Conservation (phyloP, 2,329 filamentous ascomycete genomes). For the Clarireedia monteithiana region DNA sequence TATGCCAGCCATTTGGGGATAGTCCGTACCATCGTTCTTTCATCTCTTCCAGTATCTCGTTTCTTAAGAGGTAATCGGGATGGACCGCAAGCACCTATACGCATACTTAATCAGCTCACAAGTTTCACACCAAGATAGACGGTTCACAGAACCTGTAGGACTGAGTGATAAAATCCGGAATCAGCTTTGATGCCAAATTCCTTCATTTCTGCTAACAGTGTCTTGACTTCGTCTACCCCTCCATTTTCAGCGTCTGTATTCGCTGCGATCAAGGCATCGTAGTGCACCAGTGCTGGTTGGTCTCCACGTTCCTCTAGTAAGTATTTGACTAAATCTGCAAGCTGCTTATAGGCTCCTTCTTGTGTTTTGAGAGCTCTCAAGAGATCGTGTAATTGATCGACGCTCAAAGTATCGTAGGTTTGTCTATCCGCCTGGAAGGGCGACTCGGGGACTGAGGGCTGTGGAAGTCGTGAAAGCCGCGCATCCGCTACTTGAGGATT, state of each 20-base stretch:
- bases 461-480: background rate
- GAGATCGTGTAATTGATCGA: slow-evolving; percentile 37
- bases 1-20: slow-evolving; percentile 53
- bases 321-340: slow-evolving; percentile 44
- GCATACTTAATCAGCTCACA: background rate
- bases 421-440: background rate
- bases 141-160: slow-evolving; percentile 49
- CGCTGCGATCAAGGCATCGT: slow-evolving; percentile 66
- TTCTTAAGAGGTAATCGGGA: slow-evolving; percentile 72
- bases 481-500: background rate
- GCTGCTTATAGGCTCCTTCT: slow-evolving; percentile 32
- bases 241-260: slow-evolving; percentile 59
- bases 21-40: slow-evolving; percentile 62
- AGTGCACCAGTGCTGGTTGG: slow-evolving; percentile 51
- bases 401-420: background rate
- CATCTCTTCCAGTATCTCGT: slow-evolving; percentile 66
- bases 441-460: too few relatives aligned
- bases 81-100: slow-evolving; percentile 65
- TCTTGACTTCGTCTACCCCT: slow-evolving; percentile 53
- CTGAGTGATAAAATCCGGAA: slow-evolving; percentile 60
- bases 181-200: slow-evolving; percentile 53
- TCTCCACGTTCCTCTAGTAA: slow-evolving; percentile 50
- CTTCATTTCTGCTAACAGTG: slow-evolving; percentile 67
- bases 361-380: slow-evolving; percentile 35
- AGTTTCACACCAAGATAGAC: background rate